Evolutionary conservation across 192 early-diverging fungal species (phyloP).

Genomic region (Mycoemilia scoparia): DNA sequence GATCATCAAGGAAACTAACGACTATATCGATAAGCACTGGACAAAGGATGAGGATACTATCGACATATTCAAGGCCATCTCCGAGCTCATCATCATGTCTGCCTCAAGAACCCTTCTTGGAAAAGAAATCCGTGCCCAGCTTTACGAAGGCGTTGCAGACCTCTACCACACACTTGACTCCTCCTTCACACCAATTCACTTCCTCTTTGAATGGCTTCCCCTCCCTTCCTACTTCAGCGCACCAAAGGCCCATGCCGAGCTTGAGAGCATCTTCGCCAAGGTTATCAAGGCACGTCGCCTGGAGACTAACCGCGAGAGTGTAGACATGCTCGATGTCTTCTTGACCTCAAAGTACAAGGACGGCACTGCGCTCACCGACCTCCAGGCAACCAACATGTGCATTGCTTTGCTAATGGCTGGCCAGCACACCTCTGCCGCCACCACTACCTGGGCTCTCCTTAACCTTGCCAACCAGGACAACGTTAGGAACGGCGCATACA

Average conservation of each 20-base stretch:
- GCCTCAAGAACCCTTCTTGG: conserved; percentile 90
- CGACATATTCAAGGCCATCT: conserved; percentile 64
- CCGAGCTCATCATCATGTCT: conserved; percentile 83
- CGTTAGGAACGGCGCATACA: conserved; percentile 42
- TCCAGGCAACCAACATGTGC: conserved; percentile 83
- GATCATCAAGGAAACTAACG: conserved; percentile 59
- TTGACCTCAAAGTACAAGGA: conserved; percentile 80
- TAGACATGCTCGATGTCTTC: conserved; percentile 66
- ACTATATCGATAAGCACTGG: conserved; percentile 55
- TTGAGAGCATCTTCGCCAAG: conserved; percentile 57
- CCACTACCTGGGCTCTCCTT: conserved; percentile 78
- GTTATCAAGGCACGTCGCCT: conserved; percentile 68
- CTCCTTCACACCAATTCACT: conserved; percentile 87
- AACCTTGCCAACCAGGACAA: conserved; percentile 65
- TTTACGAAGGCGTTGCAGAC: conserved; percentile 70
- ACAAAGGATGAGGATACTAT: conserved; percentile 31
- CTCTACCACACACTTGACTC: conserved; percentile 88
- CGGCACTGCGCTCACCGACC: conserved; percentile 64
- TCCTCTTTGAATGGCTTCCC: conserved; percentile 83
- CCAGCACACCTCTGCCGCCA: conserved; percentile 91
- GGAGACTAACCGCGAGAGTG: conserved; percentile 29
- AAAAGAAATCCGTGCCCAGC: conserved; percentile 69
- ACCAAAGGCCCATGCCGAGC: conserved; percentile 65
- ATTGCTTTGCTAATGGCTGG: conserved; percentile 95
- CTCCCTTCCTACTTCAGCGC: conserved; percentile 70